A percentile compares a stretch with the other conserved stretches of the same genome.
Evolutionary conservation across 805 yeast species (phyloP).

Genomic region (Metschnikowia lochheadii): DNA sequence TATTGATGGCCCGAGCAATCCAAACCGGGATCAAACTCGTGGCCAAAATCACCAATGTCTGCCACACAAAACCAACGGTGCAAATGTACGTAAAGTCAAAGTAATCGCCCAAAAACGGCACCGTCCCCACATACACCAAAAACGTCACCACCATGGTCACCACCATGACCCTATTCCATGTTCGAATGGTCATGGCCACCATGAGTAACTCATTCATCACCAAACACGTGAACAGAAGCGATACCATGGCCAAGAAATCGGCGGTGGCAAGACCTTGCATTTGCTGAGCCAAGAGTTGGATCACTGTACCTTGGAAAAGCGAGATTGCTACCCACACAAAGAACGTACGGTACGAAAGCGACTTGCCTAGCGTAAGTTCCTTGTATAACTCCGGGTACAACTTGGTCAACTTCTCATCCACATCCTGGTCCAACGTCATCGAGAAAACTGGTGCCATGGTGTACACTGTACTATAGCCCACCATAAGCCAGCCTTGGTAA

Average conservation of each 20-base stretch:
- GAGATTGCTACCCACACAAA: conserved; percentile 89
- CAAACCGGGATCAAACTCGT: conserved; percentile 85
- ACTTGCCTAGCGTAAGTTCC: conserved; percentile 83
- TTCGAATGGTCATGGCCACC: conserved; percentile 89
- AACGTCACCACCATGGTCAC: conserved; percentile 69
- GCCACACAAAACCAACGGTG: conserved; percentile 64
- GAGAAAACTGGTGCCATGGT: conserved; percentile 99
- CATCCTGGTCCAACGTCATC: conserved; percentile 84
- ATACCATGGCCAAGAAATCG: conserved; percentile 72
- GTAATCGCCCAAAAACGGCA: conserved; percentile 86
- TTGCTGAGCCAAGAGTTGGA: conserved; percentile 77
- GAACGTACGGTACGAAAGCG: conserved; percentile 82
- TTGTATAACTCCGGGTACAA: conserved; percentile 92
- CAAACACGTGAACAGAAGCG: conserved; percentile 75
- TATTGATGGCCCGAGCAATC: conserved; percentile 70
- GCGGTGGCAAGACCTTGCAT: conserved; percentile 58
- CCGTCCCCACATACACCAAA: conserved; percentile 59
- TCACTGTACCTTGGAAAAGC: conserved; percentile 82
- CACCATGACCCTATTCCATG: conserved; percentile 84
- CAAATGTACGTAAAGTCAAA: conserved; percentile 66
- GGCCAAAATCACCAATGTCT: conserved; percentile 55
- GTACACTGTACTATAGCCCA: conserved; percentile 94
- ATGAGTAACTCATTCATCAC: conserved; percentile 82
- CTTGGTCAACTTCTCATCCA: conserved; percentile 81
- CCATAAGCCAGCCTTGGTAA: conserved; percentile 96